phyloP scores from a whole-genome alignment of 257 asterid species.

The Penstemon eatonii region DNA sequence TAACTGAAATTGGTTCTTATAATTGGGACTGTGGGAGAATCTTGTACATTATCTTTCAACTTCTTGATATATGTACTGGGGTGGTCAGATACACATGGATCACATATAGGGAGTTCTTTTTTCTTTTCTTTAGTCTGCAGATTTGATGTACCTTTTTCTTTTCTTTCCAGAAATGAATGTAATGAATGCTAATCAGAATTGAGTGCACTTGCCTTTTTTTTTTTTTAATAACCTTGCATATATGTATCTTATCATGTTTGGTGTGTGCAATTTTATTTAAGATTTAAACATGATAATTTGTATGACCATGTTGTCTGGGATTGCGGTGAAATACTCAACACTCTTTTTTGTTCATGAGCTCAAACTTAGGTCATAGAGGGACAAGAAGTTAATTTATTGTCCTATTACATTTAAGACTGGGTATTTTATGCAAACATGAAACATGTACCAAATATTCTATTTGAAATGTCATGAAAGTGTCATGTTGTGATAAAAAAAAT shows the following conservation, averaged over 20 bases:
- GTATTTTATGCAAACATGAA: too few relatives aligned
- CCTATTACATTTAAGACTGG: too few relatives aligned
- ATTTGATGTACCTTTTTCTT: slow-evolving; percentile 6
- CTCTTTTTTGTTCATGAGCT: too few relatives aligned
- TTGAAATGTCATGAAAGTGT: too few relatives aligned
- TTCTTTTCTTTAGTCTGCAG: slow-evolving; percentile 4
- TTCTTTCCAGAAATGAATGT: slow-evolving; percentile 15
- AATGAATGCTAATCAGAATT: neutral
- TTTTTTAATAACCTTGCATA: slow-evolving; percentile 2
- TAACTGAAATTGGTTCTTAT: slow-evolving; percentile 24
- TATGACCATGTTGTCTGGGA: too few relatives aligned
- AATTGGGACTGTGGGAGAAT: slow-evolving; percentile 3
- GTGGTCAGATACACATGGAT: slow-evolving; percentile 27
- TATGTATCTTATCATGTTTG: neutral
- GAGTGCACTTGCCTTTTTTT: neutral
- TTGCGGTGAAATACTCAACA: too few relatives aligned
- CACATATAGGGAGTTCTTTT: slow-evolving; percentile 25
- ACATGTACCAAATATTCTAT: too few relatives aligned
- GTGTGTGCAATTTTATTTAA: neutral
- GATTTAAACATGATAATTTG: too few relatives aligned
- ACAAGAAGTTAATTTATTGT: too few relatives aligned
- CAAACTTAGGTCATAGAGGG: too few relatives aligned
- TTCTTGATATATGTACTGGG: slow-evolving; percentile 20
- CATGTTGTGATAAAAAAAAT: too few relatives aligned
- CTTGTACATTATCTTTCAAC: slow-evolving; percentile 31